Base-by-base conservation (phyloP, 768 basidiomycete genomes). In the Goffeauzyma gilvescens region DNA sequence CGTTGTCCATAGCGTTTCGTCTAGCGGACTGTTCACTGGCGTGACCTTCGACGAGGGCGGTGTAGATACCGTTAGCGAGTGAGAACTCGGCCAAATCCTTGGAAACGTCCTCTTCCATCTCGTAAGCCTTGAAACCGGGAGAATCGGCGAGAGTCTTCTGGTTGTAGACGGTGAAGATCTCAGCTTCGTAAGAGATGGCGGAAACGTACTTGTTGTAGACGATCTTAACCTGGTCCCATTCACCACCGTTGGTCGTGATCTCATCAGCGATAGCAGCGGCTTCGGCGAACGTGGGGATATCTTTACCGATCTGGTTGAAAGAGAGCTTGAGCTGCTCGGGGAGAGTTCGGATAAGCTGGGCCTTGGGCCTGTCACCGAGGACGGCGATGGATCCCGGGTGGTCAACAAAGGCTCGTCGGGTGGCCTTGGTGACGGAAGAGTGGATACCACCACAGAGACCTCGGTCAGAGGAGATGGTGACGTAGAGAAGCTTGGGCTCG, bases 371-470 rank as follows among this genome's bases (percentile, higher is more conserved):
- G 75, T 98, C 93, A 48, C 93, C 93, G 44, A 95, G 72, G 57
- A 93, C 73, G 69, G 86, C 77, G 63, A 95, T 57, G 3, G 79
- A 38, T 15, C 66, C 63, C 32, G 69, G 67, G 55, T 74, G 72
- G 23, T 63, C 46, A 25, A 53, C 66, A 43, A 89, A 58, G 23
- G 74, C 79, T 44, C 73, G 74, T 53, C 83, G 81, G 38, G 85
- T 81, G 43, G 76, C 75, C 68, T 95, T 93, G 54, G 80, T 73
- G 60, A 96, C 83, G 41, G 85, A 86, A 31, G 90, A 96, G 71
- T 96, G 90, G 58, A 98, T 90, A 73, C 93, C 90, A 68, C 93
- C 90, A 62, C 90, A 98, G 45, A 98, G 83, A 68, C 93, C 90
- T 69, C 89, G 87, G 77, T 96, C 90, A 42, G 90, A 95, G 34